A percentile compares a stretch with the other conserved stretches of the same genome.
Conservation (phyloP, 208 protist species). For the Crithidia mellificae region DNA sequence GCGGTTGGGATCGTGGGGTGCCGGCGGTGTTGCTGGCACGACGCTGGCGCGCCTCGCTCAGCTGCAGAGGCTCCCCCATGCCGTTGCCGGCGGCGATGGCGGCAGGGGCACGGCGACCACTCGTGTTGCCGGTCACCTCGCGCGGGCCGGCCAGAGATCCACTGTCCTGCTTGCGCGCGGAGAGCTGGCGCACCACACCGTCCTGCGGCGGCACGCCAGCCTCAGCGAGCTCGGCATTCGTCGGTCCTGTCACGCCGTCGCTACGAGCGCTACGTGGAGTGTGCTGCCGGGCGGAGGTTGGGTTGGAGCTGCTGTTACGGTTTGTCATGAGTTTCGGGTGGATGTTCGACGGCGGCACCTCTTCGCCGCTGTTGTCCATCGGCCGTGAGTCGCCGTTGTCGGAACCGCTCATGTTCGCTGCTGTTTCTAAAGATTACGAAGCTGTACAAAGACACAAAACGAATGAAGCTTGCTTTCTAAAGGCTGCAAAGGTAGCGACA, state of each 20-base stretch:
- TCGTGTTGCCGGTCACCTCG: constrained; percentile 12
- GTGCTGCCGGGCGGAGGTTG: constrained; percentile 15
- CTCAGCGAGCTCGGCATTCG: constrained; percentile 24
- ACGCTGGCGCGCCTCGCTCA: constrained; percentile 13
- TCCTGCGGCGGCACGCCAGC: constrained; percentile 35
- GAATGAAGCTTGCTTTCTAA: too few relatives aligned
- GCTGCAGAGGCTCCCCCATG: constrained; percentile 10
- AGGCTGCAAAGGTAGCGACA: too few relatives aligned
- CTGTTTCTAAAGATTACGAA: background rate
- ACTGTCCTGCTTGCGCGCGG: constrained; percentile 28
- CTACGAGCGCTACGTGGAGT: constrained; percentile 9
- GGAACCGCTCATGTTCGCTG: constrained; percentile 13
- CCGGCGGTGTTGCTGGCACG: constrained; percentile 2
- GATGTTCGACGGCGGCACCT: constrained; percentile 9
- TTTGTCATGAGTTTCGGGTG: constrained; percentile 67
- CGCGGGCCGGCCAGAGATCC: constrained; percentile 42
- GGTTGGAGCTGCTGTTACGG: constrained; percentile 20
- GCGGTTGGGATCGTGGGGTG: background rate
- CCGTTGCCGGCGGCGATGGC: constrained; percentile 12
- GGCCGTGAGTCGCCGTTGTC: constrained; percentile 1
- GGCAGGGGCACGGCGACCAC: background rate
- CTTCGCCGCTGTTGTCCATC: constrained; percentile 4
- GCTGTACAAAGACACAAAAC: background rate
- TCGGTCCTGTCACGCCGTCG: constrained; percentile 3
- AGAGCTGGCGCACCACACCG: constrained; percentile 51